Evolutionary conservation across 2,329 filamentous ascomycete genomes (phyloP).

Genomic region (Aspergillus cejpii): DNA sequence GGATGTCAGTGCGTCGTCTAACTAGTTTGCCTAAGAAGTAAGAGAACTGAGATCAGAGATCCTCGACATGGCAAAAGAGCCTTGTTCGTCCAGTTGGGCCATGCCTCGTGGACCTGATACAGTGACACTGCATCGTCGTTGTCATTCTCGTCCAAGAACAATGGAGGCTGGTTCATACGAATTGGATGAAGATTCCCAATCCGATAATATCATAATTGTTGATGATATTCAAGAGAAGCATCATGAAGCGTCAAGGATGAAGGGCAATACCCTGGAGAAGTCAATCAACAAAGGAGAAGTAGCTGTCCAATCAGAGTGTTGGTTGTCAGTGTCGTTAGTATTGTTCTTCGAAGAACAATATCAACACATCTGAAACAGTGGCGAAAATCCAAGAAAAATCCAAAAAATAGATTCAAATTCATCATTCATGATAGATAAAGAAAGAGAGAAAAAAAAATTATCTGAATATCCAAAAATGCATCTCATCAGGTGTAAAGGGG

Average conservation of each 20-base stretch:
- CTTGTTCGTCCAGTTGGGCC: too few species aligned
- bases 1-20: background rate
- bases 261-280: background rate
- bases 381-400: background rate
- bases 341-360: constrained; percentile 18
- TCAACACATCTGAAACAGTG: background rate
- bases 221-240: too few species aligned
- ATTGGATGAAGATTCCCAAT: too few species aligned
- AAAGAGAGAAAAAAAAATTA: constrained; percentile 3
- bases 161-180: too few species aligned
- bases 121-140: too few species aligned
- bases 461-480: background rate
- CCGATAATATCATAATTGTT: too few species aligned
- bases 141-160: too few species aligned
- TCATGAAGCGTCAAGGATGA: too few species aligned
- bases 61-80: too few species aligned
- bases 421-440: background rate
- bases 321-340: constrained; percentile 9
- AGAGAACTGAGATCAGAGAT: background rate
- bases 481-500: constrained; percentile 58
- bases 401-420: background rate
- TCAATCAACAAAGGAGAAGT: background rate
- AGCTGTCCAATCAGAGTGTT: background rate
- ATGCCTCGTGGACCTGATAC: too few species aligned
- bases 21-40: too few species aligned